Evolutionary conservation across 176 grass and related monocot genomes (phyloP), one percentile per base, ranked within the genome.

Genomic region (Bonia amplexicaulis): DNA sequence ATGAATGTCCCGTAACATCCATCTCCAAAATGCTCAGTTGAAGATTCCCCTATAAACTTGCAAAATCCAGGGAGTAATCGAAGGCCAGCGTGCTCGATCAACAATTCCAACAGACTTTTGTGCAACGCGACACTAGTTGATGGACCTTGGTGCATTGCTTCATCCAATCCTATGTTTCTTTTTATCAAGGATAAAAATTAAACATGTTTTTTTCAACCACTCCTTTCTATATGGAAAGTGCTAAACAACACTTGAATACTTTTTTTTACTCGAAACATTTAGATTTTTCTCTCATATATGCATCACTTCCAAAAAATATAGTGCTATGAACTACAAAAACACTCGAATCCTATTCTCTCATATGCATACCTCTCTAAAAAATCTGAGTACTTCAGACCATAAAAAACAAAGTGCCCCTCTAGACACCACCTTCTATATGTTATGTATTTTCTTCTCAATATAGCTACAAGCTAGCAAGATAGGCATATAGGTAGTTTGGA

Each of bases 31-130:
- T 29, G 77, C 71, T 70, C 45, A 77, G 53, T 59, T 60, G 68
- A 79, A 59, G 89, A 83, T 83, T 52, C 80, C 80, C 66, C 40
- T 25, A 7, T 23, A 17, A 79, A 67, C 44, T 54, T 35, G 3
- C 46, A 66, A 62, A 78, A 78, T 90, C 66, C 73, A 78, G 20
- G 72, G 15, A 66, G 59, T 59, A 87, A 85, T 85, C 85, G 46
- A 85, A 76, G 9, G 71, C 71, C 80, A 72, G 51, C 7, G 27
- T 10, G 2, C 62, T 76, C 17, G 70, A 76, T 73, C 48, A 53
- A 66, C 69, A 55, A 52, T 81, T 80, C 63, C 84, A 20, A 64
- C 33, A n/a, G 35, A 44, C 89, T 84, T 87, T 45, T 25, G 11
- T 60, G 44, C 80, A 69, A 69, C 55, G 33, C 12, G 33, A 80